Base-by-base conservation (phyloP, 306 rosid genomes). In the Quercus cerris region DNA sequence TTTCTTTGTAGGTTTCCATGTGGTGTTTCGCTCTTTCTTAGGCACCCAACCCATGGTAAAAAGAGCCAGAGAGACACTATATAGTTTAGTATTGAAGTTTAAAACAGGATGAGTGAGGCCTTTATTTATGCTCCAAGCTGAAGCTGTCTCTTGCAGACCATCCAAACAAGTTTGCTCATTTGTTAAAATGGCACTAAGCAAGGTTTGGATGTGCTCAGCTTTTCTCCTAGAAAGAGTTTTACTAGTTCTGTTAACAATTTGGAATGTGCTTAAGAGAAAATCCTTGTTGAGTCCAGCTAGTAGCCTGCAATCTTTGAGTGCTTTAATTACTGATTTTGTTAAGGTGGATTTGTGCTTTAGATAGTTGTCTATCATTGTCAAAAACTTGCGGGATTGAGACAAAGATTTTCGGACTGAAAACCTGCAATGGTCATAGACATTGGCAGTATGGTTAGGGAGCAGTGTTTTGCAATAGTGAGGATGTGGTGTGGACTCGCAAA, bases 11-110 rank as follows among this genome's bases (percentile, higher is more conserved):
- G 81, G 82, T 1, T 55, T 28, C 89, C 89, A 72, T 7, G 78
- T 61, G 6, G 78, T 25, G 6, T 12, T 31, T 41, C 38, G 82
- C 76, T 78, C 78, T 41, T 76, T 46, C 80, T 84, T 84, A 5
- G 84, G 88, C 2, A 83, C 90, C 94, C 94, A 90, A 2, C 87
- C 94, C 5, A 54, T 83, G 33, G 79, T 83, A 20, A 88, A 85
- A 30, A 90, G 55, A 41, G 89, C 91, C 1, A 90, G 79, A 0
- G 92, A 90, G 23, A 88, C 30, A 63, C 89, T 81, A 64, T 90
- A 83, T 10, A 87, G 90, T 75, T 88, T 90, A 6, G 83, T 88
- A 84, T 90, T 35, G 41, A 1, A 91, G 33, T 82, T 67, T 12
- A 77, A 78, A 22, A 90, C 78, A 4, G 80, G 85, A 8, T 4